These are phyloP conservation scores for Leucocoprinus leucothites DNA, from an alignment of 768 basidiomycete species.

Conservation along the genomic window DNA sequence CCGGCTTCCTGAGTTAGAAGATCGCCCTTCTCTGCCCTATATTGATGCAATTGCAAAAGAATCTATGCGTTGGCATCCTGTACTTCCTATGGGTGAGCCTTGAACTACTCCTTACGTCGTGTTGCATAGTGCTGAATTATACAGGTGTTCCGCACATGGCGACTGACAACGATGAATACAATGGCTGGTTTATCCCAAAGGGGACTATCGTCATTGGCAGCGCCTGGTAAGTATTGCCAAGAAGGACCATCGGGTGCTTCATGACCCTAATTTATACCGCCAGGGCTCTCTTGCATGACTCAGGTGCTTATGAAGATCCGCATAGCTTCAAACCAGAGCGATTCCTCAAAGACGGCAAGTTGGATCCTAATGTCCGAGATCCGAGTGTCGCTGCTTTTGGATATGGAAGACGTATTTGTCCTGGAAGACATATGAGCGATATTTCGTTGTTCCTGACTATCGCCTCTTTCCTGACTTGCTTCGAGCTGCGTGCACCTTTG, in stretches of 20 bases:
- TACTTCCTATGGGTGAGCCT: conserved; percentile 6
- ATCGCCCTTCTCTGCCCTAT: conserved; percentile 15
- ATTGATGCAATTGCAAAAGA: conserved; percentile 16
- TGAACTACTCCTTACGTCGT: not conserved
- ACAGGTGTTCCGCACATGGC: conserved; percentile 10
- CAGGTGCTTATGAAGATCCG: conserved; percentile 4
- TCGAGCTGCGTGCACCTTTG: not conserved
- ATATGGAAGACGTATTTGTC: conserved; percentile 16
- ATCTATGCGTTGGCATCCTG: conserved; percentile 11
- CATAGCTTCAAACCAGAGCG: conserved; percentile 11
- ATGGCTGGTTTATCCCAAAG: conserved; percentile 17
- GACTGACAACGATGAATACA: conserved; percentile 15
- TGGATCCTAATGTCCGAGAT: conserved; percentile 9
- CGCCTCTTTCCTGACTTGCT: conserved; percentile 11
- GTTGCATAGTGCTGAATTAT: not conserved
- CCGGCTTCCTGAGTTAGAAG: conserved; percentile 14
- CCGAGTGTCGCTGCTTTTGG: conserved; percentile 13
- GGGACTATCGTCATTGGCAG: conserved; percentile 14
- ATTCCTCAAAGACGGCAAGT: conserved; percentile 13
- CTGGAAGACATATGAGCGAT: conserved; percentile 16
- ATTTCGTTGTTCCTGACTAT: conserved; percentile 12
- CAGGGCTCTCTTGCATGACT: conserved; percentile 15
- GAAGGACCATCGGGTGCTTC: not conserved
- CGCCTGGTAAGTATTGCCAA: conserved; percentile 8
- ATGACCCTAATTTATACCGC: not conserved